A percentile compares a stretch with the other conserved stretches of the same genome.
Evolutionary conservation across 192 early-diverging fungal species (phyloP).

Genomic region (Jimgerdemannia lactiflua): DNA sequence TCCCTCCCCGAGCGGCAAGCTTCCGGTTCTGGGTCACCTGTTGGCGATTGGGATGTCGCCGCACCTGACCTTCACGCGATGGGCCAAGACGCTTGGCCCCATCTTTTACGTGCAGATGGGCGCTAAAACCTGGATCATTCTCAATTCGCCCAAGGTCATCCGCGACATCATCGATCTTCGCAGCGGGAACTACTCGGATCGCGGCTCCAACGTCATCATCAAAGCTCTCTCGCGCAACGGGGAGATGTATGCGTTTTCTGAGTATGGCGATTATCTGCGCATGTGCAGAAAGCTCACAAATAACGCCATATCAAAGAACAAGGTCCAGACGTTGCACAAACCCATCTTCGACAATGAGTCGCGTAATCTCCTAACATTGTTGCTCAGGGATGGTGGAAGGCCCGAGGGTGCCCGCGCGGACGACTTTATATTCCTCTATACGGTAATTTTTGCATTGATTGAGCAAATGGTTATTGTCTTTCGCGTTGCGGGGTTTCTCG

Average conservation of each 20-base stretch:
- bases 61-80: background rate
- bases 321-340: background rate
- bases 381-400: background rate
- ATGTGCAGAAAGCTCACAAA: background rate
- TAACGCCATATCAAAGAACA: background rate
- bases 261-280: background rate
- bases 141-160: background rate
- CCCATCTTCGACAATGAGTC: background rate
- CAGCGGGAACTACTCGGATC: background rate
- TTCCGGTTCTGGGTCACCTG: conserved; percentile 28
- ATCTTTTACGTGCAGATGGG: background rate
- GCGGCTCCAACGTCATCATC: background rate
- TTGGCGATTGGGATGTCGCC: conserved; percentile 12
- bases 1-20: conserved; percentile 16
- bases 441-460: background rate
- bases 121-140: background rate
- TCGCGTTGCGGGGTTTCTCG: background rate
- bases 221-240: background rate
- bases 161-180: background rate
- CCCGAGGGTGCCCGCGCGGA: background rate
- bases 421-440: background rate
- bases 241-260: background rate
- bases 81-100: background rate
- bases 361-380: background rate
- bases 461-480: background rate